Evolutionary conservation across 164 flowering plant genomes (phyloP), one percentile per base, ranked within the genome.

Genomic region (Umbellularia californica): DNA sequence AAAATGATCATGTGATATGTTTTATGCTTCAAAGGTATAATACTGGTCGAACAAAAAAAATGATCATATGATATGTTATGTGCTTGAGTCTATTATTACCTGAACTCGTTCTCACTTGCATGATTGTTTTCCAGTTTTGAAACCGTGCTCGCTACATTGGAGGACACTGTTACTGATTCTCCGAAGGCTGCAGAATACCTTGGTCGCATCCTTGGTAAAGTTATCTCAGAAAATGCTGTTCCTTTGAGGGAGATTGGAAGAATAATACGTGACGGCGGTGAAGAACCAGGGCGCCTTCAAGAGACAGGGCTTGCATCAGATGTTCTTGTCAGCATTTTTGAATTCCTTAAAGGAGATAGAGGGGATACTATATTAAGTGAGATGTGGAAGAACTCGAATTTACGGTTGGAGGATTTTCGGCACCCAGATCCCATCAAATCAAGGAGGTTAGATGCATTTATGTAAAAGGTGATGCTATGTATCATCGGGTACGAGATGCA

Each of bases 141-240:
- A 72, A 76, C 83, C 24, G 96, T 90, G 68, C 83, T 91, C 3
- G 25, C 82, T 17, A 82, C 78, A 19, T 78, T 92, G 83, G 94
- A 90, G 79, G 97, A 92, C 74, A 85, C 88, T 2, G 89, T 90
- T 1, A 89, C 79, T 72, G 97, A 92, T 81, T 95, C 95, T 65
- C 97, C 97, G 0, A 88, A 69, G 80, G 97, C 97, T 60, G 81
- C 90, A 25, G 94, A 88, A 50, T 92, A 83, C 77, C 92, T 92
- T 12, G 94, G 93, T 0, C 78, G 79, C 3, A 82, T 93, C 19
- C 83, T 93, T 78, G 98, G 79, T 9, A 85, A 76, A 69, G 74
- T 85, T 2, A 72, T 93, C 1, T 1, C 80, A 25, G 96, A 87
- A 58, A 81, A 91, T 69, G 90, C 87, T 14, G 50, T 88, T 15